Evolutionary conservation across 2,329 filamentous ascomycete genomes (phyloP), one percentile per base, ranked within the genome.

Genomic region (Ophiostoma australiae): DNA sequence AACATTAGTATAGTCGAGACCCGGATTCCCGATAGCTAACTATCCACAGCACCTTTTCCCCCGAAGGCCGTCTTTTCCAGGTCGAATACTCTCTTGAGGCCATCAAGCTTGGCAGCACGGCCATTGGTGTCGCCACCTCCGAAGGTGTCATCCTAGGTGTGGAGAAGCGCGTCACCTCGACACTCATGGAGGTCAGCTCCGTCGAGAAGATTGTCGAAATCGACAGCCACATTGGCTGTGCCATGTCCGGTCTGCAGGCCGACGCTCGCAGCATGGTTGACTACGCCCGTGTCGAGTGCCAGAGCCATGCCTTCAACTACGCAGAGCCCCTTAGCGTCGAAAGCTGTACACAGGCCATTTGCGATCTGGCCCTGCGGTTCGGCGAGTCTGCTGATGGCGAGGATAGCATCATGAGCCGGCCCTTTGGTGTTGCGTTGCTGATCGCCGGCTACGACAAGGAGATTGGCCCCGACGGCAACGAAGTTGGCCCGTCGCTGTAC

Each of bases 151-250:
- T 99, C 79, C 90, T 99, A 69, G 95, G 95, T 76, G 95, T 99
- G 75, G 95, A 99, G 85, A 99, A 99, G 89, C 94, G 95, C 78
- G 95, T 99, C 77, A 99, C 95, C 73, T 97, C 93, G 72, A 96
- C 94, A 73, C 91, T 99, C 74, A 92, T 99, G 78, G 95, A 98
- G 83, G 97, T 95, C 41, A 97, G 92, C 67, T 97, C 94, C 58
- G 95, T 99, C 78, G 95, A 99, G 83, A 99, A 99, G 89, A 98
- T 99, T 78, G 94, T 99, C 81, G 95, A 99, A 82, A 98, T 99
- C 81, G 95, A 99, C 84, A 89, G 92, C 80, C 95, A 99, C 85
- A 97, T 99, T 77, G 95, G 95, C 78, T 98, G 95, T 83, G 95
- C 95, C 83, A 99, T 99, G 94, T 95, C 91, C 52, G 95, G 95